Base-by-base conservation (phyloP, 257 asterid species). In the Capsicum chinense region DNA sequence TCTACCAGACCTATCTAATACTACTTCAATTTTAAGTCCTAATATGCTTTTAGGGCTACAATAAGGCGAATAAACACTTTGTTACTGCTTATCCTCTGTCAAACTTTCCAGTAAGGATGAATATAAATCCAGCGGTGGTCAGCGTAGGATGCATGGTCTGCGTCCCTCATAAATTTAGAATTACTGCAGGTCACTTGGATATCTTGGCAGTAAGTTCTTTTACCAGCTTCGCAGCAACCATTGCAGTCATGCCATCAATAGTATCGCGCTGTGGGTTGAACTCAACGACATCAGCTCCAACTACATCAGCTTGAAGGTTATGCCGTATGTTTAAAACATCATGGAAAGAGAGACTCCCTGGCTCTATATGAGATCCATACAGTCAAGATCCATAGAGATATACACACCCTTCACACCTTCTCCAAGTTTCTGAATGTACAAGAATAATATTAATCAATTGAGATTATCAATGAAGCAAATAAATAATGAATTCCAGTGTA, bases 361-460 rank as follows among this genome's bases (percentile, higher is more conserved):
- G 33, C 33, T 26, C 33, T 26, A 1, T 26, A 26, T 26, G 33
- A 26, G 33, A 26, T 97, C 99, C 7, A 97, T 94, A 81, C 95
- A 90, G 86, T 97, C 99, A 84, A 95, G 84, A 57, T 97, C 99
- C 64, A 93, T 90, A 5, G 99, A 97, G 12, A 97, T 89, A 84
- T 97, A 97, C 80, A 97, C 99, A 1, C 99, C 99, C 90, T 97
- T 97, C 66, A 85, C 98, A 9, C 99, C 99, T 90, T 95, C 97
- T 0, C 99, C 99, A 13, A 97, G 97, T 90, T 97, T 91, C 99
- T 96, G 95, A 89, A 64, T 58, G 84, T 19, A 76, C 44, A 74
- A 12, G 78, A 52, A 68, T 3, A 80, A 80, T 9, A 16, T 52
- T 21, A 44, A 47, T 71, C 62, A 74, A 21, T 50, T 50, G 42